A percentile compares a stretch with the other conserved stretches of the same genome.
These are phyloP conservation scores for Cladophialophora chaetospira DNA, from an alignment of 2,329 filamentous ascomycete species.

Conservation along the genomic window DNA sequence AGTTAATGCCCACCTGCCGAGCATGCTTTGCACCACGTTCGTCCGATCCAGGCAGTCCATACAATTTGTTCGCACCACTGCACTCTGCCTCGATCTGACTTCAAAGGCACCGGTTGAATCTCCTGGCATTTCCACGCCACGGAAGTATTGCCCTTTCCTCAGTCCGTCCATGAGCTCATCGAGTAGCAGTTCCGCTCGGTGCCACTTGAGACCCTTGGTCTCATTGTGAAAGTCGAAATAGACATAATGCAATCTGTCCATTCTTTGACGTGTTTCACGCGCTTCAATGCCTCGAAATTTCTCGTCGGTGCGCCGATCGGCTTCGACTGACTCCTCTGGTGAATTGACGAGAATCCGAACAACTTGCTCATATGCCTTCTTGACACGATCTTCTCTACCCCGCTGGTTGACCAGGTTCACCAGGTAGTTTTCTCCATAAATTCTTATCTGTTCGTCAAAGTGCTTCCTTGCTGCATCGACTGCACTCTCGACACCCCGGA, in stretches of 20 bases:
- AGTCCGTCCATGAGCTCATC: slow-evolving; percentile 78
- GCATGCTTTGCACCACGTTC: slow-evolving; percentile 97
- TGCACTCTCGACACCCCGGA: slow-evolving; percentile 80
- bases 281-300: slow-evolving; percentile 71
- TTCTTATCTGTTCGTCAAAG: slow-evolving; percentile 86
- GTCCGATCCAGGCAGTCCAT: slow-evolving; percentile 99
- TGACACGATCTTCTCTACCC: slow-evolving; percentile 84
- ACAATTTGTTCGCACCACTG: slow-evolving; percentile 94
- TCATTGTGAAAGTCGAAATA: slow-evolving; percentile 99
- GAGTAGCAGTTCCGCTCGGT: slow-evolving; percentile 83
- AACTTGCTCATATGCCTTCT: slow-evolving; percentile 91
- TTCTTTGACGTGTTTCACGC: slow-evolving; percentile 59
- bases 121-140: slow-evolving; percentile 81
- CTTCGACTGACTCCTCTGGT: slow-evolving; percentile 65
- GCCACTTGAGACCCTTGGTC: slow-evolving; percentile 92
- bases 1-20: slow-evolving; percentile 84
- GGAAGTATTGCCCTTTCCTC: slow-evolving; percentile 83
- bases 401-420: slow-evolving; percentile 98
- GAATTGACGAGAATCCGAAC: slow-evolving; percentile 73
- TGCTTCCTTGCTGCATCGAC: slow-evolving; percentile 78
- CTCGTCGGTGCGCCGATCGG: slow-evolving; percentile 69
- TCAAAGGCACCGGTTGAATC: slow-evolving; percentile 72
- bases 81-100: slow-evolving; percentile 76
- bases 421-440: slow-evolving; percentile 96
- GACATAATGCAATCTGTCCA: slow-evolving; percentile 88